Evolutionary conservation across 352 stramenopile genomes (phyloP).

Genomic region (Thalassiosira mediterranea): DNA sequence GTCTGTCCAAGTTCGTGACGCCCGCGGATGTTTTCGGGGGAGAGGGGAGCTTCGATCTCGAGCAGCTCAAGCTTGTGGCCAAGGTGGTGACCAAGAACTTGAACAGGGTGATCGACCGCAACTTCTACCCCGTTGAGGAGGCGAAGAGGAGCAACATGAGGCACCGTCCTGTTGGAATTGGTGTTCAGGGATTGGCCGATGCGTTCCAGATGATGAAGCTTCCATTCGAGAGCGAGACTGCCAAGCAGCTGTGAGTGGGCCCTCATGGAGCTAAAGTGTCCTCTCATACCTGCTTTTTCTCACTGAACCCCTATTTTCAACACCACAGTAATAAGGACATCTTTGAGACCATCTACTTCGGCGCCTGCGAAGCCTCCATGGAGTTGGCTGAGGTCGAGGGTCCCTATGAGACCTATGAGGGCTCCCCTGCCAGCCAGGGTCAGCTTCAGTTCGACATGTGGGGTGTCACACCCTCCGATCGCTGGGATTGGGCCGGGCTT

Average conservation of each 20-base stretch:
- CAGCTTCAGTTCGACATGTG: conserved; percentile 99
- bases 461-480: conserved; percentile 91
- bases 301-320: background rate
- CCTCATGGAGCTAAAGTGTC: conserved; percentile 1
- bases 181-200: conserved; percentile 97
- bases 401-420: conserved; percentile 95
- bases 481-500: conserved; percentile 95
- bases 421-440: conserved; percentile 95
- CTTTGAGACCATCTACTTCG: conserved; percentile 99
- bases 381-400: conserved; percentile 93
- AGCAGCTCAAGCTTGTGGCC: conserved; percentile 93
- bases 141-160: conserved; percentile 92
- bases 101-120: conserved; percentile 99
- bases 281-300: conserved; percentile 7
- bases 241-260: conserved; percentile 83
- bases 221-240: conserved; percentile 93
- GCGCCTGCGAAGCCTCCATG: conserved; percentile 93
- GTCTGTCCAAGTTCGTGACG: conserved; percentile 94
- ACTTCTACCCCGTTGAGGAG: conserved; percentile 97
- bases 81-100: conserved; percentile 97
- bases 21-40: conserved; percentile 58
- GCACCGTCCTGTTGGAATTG: conserved; percentile 97
- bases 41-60: conserved; percentile 91
- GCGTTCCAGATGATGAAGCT: conserved; percentile 96
- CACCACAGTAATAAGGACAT: conserved; percentile 97